Percentiles rank a stretch among this genome's conserved stretches.
Conservation (phyloP, 1,139 yeast species). For the Candida tetrigidarum region DNA sequence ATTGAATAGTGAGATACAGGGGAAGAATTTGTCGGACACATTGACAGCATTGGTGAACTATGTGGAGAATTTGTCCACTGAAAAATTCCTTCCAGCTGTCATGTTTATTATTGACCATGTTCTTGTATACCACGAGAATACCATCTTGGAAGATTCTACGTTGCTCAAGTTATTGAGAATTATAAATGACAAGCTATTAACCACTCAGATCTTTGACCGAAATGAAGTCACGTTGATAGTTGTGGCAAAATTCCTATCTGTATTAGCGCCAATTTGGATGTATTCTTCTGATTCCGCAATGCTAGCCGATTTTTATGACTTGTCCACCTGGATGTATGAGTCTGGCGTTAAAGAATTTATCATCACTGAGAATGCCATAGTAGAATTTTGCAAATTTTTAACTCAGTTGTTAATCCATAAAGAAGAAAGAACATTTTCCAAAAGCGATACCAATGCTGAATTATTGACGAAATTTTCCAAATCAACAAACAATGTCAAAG, state of each 20-base stretch:
- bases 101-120: constrained; percentile 10
- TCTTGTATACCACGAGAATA: not conserved
- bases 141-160: constrained; percentile 5
- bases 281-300: constrained; percentile 21
- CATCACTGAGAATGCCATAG: constrained; percentile 24
- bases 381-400: constrained; percentile 25
- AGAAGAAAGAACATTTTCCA: constrained; percentile 12
- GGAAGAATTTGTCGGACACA: constrained; percentile 7
- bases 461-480: constrained; percentile 12
- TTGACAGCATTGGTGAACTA: constrained; percentile 7
- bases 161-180: constrained; percentile 25
- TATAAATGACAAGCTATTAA: constrained; percentile 36
- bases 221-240: constrained; percentile 34
- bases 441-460: constrained; percentile 7
- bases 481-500: constrained; percentile 23
- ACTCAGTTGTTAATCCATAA: constrained; percentile 14
- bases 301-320: constrained; percentile 37
- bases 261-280: constrained; percentile 19
- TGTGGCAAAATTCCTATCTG: constrained; percentile 28
- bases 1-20: constrained; percentile 7
- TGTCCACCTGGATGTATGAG: constrained; percentile 35
- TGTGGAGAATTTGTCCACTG: constrained; percentile 11
- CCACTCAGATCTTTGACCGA: constrained; percentile 34
- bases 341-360: constrained; percentile 34
- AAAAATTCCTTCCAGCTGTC: constrained; percentile 12